Percentiles rank a stretch among this genome's conserved stretches.
These are phyloP conservation scores for Naganishia sp. DNA, from an alignment of 1,284 basidiomycete species.

Conservation along the genomic window DNA sequence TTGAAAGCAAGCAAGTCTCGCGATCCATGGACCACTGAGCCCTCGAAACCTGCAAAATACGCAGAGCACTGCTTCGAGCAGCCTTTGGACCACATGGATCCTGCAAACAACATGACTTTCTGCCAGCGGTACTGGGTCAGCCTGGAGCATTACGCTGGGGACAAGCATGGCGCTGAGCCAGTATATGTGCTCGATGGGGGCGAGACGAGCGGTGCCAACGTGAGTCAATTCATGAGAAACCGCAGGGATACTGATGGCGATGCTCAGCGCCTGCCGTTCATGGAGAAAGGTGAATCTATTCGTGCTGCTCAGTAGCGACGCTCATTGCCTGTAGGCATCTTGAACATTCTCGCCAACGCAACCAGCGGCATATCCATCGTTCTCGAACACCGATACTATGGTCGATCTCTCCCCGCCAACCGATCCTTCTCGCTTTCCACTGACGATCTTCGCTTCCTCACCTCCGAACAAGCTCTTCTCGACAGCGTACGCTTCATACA, in stretches of 20 bases:
- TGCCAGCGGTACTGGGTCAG: constrained; percentile 78
- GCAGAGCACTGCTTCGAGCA: constrained; percentile 69
- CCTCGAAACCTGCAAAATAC: constrained; percentile 23
- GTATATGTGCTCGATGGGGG: constrained; percentile 81
- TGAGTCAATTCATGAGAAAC: constrained; percentile 34
- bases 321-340: constrained; percentile 62
- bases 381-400: constrained; percentile 76
- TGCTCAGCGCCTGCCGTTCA: constrained; percentile 47
- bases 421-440: constrained; percentile 67
- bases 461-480: constrained; percentile 84
- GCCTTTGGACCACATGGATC: constrained; percentile 71
- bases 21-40: constrained; percentile 25
- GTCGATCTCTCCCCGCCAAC: constrained; percentile 69
- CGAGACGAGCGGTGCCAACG: constrained; percentile 62
- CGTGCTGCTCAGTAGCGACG: background rate
- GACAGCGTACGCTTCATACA: constrained; percentile 84
- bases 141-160: constrained; percentile 66
- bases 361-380: constrained; percentile 83
- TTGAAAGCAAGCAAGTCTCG: background rate
- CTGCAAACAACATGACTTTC: constrained; percentile 53
- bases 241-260: background rate
- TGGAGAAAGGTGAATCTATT: constrained; percentile 43
- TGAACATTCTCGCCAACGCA: constrained; percentile 76
- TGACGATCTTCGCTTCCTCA: constrained; percentile 77
- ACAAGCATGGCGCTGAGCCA: constrained; percentile 63